phyloP scores from a whole-genome alignment of 179 eudicot genomes.

The Corrigiola litoralis region DNA sequence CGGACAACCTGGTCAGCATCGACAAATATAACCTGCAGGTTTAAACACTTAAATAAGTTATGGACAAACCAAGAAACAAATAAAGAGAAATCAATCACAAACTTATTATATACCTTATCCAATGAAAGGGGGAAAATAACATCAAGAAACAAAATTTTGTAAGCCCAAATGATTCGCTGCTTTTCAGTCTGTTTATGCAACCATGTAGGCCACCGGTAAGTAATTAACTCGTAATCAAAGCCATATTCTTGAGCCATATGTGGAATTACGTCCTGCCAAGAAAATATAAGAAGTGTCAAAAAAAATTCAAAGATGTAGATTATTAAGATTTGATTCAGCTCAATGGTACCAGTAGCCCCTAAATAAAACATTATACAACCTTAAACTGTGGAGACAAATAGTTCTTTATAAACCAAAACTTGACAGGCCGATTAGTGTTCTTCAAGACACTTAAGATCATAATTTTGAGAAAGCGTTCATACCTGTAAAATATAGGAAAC shows the following conservation, averaged over 20 bases:
- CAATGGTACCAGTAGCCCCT: no score
- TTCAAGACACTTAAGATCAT: conserved; percentile 91
- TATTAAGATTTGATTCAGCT: background rate
- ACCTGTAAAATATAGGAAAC: conserved; percentile 44
- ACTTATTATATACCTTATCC: conserved; percentile 59
- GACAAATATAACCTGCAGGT: conserved; percentile 93
- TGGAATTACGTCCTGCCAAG: conserved; percentile 82
- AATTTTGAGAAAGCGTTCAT: conserved; percentile 90
- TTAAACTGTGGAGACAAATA: conserved; percentile 95
- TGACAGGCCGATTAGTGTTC: conserved; percentile 87
- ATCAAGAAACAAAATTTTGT: conserved; percentile 91
- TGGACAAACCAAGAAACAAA: background rate
- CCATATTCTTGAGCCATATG: conserved; percentile 95
- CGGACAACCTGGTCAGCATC: conserved; percentile 96
- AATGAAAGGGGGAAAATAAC: conserved; percentile 93
- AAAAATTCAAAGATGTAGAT: background rate
- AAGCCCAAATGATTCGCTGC: conserved; percentile 97
- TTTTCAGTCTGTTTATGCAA: conserved; percentile 95
- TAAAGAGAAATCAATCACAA: background rate
- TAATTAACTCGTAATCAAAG: conserved; percentile 84
- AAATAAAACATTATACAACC: conserved; percentile 35
- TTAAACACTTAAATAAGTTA: background rate
- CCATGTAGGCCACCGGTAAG: conserved; percentile 99
- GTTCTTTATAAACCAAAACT: conserved; percentile 98
- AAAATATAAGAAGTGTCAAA: background rate